phyloP scores from a whole-genome alignment of 108 stramenopile genomes.

The Fragilariopsis cylindrus region DNA sequence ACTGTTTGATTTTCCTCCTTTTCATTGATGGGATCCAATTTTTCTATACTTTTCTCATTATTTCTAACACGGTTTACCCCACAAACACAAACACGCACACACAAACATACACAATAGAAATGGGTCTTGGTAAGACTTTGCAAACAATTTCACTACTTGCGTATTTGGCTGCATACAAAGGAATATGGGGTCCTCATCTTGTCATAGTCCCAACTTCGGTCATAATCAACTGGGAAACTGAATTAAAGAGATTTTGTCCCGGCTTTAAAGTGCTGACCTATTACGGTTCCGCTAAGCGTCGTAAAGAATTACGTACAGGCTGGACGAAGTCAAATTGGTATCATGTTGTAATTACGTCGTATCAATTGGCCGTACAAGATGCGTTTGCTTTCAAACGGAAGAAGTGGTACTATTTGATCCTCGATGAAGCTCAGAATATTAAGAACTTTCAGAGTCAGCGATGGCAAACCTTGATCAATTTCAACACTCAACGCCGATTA shows the following conservation, averaged over 20 bases:
- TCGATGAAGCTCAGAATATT: conserved; percentile 99
- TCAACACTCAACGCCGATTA: conserved; percentile 94
- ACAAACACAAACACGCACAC: too few species aligned
- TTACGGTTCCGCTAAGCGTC: conserved; percentile 91
- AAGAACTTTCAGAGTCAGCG: conserved; percentile 98
- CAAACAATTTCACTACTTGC: conserved; percentile 95
- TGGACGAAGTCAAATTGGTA: conserved; percentile 94
- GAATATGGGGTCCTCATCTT: conserved; percentile 99
- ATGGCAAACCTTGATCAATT: conserved; percentile 98
- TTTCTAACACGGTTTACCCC: too few species aligned
- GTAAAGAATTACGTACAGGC: conserved; percentile 90
- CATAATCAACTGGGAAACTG: conserved; percentile 98
- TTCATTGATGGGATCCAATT: neutral
- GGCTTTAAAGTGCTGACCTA: conserved; percentile 94
- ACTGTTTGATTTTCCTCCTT: neutral
- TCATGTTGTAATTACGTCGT: conserved; percentile 96
- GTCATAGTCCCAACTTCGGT: conserved; percentile 96
- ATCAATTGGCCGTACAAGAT: conserved; percentile 97
- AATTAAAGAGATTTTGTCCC: conserved; percentile 94
- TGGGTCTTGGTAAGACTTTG: conserved; percentile 82
- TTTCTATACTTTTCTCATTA: too few species aligned
- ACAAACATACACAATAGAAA: conserved; percentile 22
- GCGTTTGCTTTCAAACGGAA: conserved; percentile 93
- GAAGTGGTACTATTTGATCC: conserved; percentile 96
- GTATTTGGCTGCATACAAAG: conserved; percentile 92